Evolutionary conservation across 495 filamentous ascomycete species (phyloP).

Genomic region (Hyaloscypha hepaticicola): DNA sequence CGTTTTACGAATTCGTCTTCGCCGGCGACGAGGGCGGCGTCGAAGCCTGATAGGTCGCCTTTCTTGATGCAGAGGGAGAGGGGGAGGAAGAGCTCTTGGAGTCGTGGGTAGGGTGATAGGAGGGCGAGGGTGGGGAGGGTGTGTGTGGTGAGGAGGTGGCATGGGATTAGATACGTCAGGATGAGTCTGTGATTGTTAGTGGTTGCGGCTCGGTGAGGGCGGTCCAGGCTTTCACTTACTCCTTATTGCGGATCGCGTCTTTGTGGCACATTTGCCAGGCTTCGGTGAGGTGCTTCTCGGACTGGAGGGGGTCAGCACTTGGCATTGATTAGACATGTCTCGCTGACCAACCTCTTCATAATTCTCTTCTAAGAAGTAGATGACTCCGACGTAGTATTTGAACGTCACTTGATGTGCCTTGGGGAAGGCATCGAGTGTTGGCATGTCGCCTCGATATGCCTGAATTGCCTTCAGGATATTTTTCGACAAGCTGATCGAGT

Average conservation of each 20-base stretch:
- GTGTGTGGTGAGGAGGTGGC: constrained; percentile 83
- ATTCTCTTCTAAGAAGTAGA: constrained; percentile 88
- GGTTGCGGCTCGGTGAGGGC: neutral
- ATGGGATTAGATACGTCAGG: constrained; percentile 93
- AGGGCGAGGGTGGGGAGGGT: constrained; percentile 71
- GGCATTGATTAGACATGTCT: constrained; percentile 3
- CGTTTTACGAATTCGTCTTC: constrained; percentile 89
- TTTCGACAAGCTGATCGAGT: constrained; percentile 82
- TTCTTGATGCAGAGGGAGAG: constrained; percentile 72
- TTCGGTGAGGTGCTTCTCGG: constrained; percentile 74
- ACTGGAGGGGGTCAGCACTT: constrained; percentile 45
- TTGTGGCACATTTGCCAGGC: constrained; percentile 78
- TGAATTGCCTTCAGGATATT: constrained; percentile 80
- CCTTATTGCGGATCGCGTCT: constrained; percentile 68
- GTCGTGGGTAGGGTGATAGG: constrained; percentile 70
- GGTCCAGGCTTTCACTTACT: constrained; percentile 51
- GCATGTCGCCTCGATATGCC: constrained; percentile 73
- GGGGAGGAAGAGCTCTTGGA: constrained; percentile 75
- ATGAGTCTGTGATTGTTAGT: constrained; percentile 61
- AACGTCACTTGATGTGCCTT: constrained; percentile 93
- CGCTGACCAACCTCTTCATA: constrained; percentile 63
- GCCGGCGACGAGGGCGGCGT: constrained; percentile 72
- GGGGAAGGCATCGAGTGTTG: constrained; percentile 69
- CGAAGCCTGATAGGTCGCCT: constrained; percentile 82
- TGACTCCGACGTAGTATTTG: constrained; percentile 89